Evolutionary conservation across 176 grass and related monocot genomes (phyloP), one percentile per base, ranked within the genome.

Genomic region (Elaeis guineensis): DNA sequence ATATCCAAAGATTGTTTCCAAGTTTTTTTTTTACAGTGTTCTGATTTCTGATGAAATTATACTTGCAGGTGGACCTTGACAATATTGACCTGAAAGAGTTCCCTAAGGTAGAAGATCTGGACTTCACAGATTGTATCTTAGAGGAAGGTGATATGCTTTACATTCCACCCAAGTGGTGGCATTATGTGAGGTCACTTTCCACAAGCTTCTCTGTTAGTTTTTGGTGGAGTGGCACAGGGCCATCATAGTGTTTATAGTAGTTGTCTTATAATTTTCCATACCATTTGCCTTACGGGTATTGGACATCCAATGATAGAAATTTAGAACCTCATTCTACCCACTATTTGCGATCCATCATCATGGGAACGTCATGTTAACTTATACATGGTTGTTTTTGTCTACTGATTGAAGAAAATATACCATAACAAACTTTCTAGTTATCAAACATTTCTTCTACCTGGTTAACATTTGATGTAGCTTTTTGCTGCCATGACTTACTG

Each of bases 111-210:
- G 67, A 66, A 63, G 63, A 67, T 54, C 60, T 89, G 66, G 93
- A 89, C 58, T 98, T 98, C 66, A 72, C 83, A 32, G 93, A 98
- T 16, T 79, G 81, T 59, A 58, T 98, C 72, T 76, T 98, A 69
- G 87, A 92, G 39, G 87, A 92, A 73, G 93, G 93, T 60, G 93
- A 92, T 24, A 70, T 92, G 73, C 87, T 98, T 76, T 98, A 98
- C 73, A 92, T 92, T 73, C 93, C 93, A 64, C 84, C 73, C 44
- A 98, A 86, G 85, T 98, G 93, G 84, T 98, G 87, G 93, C 84
- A 92, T 73, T 89, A 92, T 58, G 73, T 98, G 75, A 88, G 79
- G 70, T 98, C 84, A 56, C 87, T 98, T 74, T 98, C 84, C 58
- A 77, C 72, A 55, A 98, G 87, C 50, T 83, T 98, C 71, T 92